These are phyloP conservation scores for Pyrenopolyporus hunteri DNA, from an alignment of 495 filamentous ascomycete genomes.

Conservation along the genomic window DNA sequence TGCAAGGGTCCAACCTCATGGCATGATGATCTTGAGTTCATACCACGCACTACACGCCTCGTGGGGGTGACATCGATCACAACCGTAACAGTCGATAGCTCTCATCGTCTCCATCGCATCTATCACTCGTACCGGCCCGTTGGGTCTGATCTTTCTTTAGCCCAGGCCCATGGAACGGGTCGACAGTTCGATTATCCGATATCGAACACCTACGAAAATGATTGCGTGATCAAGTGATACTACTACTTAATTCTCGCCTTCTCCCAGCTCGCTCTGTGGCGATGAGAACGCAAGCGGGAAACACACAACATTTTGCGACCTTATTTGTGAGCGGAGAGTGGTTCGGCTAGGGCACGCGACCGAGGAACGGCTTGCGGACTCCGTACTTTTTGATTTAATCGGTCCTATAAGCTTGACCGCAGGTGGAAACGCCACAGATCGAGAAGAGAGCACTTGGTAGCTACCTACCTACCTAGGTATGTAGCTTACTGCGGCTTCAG, in stretches of 20 bases:
- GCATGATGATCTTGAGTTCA: slow-evolving; percentile 11
- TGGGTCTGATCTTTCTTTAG: slow-evolving; percentile 21
- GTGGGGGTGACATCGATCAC: slow-evolving; percentile 25
- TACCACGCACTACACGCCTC: not conserved
- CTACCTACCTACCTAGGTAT: not conserved
- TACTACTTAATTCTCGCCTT: not conserved
- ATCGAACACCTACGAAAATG: not conserved
- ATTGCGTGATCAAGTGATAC: slow-evolving; percentile 12
- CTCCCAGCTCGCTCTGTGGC: not conserved
- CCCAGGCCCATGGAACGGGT: not conserved
- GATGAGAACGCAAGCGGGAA: not conserved
- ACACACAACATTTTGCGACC: slow-evolving; percentile 1
- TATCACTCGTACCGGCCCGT: slow-evolving; percentile 19
- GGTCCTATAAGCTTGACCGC: not conserved
- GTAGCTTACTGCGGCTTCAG: not conserved
- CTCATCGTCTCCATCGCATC: not conserved
- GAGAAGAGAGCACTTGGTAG: no score
- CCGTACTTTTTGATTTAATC: not conserved
- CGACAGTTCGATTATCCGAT: not conserved
- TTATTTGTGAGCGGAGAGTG: not conserved
- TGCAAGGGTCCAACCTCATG: not conserved
- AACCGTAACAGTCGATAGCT: not conserved
- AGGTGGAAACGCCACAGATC: not conserved
- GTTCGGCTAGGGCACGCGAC: not conserved
- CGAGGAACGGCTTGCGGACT: not conserved